Percentiles rank a stretch among this genome's conserved stretches.
phyloP scores from a whole-genome alignment of 257 asterid genomes.

The Penstemon barbatus region DNA sequence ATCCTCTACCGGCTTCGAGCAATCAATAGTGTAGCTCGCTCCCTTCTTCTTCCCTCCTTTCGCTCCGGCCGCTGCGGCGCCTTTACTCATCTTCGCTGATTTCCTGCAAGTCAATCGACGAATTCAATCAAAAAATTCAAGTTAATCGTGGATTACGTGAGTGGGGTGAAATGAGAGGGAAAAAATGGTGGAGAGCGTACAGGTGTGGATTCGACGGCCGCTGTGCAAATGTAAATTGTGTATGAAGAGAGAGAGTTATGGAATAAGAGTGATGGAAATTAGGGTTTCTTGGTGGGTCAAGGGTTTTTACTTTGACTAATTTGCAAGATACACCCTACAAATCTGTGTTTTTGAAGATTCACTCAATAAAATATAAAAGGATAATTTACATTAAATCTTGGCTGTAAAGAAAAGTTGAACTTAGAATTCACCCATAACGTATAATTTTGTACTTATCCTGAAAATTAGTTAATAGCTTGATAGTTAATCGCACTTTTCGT shows the following conservation, averaged over 20 bases:
- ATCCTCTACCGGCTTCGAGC: slow-evolving; percentile 67
- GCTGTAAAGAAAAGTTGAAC: too few relatives aligned
- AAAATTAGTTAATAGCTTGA: too few relatives aligned
- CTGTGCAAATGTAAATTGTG: neutral
- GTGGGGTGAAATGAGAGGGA: neutral
- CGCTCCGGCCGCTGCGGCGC: slow-evolving; percentile 44
- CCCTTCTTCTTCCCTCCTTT: slow-evolving; percentile 78
- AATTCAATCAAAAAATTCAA: slow-evolving; percentile 12
- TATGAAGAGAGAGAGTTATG: neutral
- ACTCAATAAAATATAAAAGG: too few relatives aligned
- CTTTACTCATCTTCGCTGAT: slow-evolving; percentile 58
- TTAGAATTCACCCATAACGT: too few relatives aligned
- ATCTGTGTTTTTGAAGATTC: too few relatives aligned
- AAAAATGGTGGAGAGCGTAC: neutral
- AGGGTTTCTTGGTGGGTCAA: neutral
- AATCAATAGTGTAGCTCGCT: slow-evolving; percentile 50
- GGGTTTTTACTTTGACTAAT: neutral
- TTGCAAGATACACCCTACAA: too few relatives aligned
- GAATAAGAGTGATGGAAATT: neutral
- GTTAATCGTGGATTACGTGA: too few relatives aligned
- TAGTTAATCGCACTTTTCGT: too few relatives aligned
- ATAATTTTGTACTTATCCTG: too few relatives aligned
- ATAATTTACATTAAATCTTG: too few relatives aligned
- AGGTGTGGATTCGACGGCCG: neutral
- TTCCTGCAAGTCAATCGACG: slow-evolving; percentile 31